Percentiles rank a stretch among this genome's conserved stretches.
These are phyloP conservation scores for Capsicum baccatum DNA, from an alignment of 257 asterid genomes.

Conservation along the genomic window DNA sequence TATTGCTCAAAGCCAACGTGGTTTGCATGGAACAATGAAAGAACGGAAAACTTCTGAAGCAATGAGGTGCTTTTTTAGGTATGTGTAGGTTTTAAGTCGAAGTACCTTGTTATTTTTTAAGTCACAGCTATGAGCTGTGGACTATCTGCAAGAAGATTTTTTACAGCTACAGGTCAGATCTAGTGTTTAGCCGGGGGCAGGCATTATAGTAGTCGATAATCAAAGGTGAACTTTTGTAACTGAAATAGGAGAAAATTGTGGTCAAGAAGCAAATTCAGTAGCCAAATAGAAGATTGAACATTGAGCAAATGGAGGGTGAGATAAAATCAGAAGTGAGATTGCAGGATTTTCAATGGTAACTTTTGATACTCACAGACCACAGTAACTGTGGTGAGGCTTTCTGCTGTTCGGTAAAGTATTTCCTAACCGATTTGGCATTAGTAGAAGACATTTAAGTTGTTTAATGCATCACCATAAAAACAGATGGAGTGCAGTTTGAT, in stretches of 20 bases:
- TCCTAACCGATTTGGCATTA: not conserved
- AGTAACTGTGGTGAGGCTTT: not conserved
- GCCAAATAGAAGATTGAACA: conserved; percentile 16
- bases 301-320: not conserved
- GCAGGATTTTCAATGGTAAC: not conserved
- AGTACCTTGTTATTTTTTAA: not conserved
- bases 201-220: not conserved
- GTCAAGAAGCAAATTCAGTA: not conserved
- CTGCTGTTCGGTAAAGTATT: conserved; percentile 16
- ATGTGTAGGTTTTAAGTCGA: conserved; percentile 15
- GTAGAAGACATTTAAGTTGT: not conserved
- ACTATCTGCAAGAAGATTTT: conserved; percentile 18
- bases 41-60: conserved; percentile 83
- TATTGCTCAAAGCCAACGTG: conserved; percentile 77
- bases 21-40: conserved; percentile 57
- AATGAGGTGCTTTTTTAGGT: conserved; percentile 90
- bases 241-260: not conserved
- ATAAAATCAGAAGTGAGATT: conserved; percentile 10
- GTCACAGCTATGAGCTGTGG: conserved; percentile 29
- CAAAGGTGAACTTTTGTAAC: not conserved
- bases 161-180: conserved; percentile 9
- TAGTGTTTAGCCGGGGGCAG: not conserved
- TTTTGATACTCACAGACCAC: conserved; percentile 17
- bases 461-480: conserved; percentile 7
- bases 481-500: conserved; percentile 11